phyloP scores from a whole-genome alignment of 306 rosid genomes.

The Vigna reflexopilosa region DNA sequence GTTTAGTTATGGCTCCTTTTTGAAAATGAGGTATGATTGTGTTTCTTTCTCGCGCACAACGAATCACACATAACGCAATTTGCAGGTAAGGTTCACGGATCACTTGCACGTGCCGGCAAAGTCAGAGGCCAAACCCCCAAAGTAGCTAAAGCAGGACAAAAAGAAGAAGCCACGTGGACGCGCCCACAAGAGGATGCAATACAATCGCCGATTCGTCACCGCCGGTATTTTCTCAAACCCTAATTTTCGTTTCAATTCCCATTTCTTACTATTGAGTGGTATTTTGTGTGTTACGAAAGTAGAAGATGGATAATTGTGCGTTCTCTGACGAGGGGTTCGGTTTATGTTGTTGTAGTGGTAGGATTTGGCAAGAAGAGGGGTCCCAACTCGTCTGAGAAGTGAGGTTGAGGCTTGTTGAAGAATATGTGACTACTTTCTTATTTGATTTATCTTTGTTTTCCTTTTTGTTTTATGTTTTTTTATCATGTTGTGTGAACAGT shows the following conservation, averaged over 20 bases:
- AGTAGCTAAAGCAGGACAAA: constrained; percentile 53
- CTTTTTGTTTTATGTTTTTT: background rate
- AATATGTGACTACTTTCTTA: background rate
- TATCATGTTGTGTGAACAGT: background rate
- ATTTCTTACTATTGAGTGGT: background rate
- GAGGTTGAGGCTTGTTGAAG: constrained; percentile 8
- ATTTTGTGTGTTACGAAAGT: background rate
- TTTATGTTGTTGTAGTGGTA: constrained; percentile 27
- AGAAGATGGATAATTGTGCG: background rate
- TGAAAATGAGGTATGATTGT: background rate
- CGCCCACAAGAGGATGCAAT: constrained; percentile 56
- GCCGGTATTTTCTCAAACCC: constrained; percentile 43
- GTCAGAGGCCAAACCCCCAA: constrained; percentile 56
- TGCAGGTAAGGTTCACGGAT: constrained; percentile 54
- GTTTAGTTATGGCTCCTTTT: background rate
- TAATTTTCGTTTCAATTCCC: background rate
- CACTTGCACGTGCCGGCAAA: constrained; percentile 52
- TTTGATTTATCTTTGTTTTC: background rate
- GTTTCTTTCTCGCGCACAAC: background rate
- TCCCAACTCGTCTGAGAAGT: constrained; percentile 55
- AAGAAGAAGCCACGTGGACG: constrained; percentile 58
- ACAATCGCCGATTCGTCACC: constrained; percentile 56
- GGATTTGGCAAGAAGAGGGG: constrained; percentile 58
- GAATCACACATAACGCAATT: background rate
- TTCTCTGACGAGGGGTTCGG: background rate